phyloP scores from a whole-genome alignment of 139 green algal species.

The Chloropicon primus region DNA sequence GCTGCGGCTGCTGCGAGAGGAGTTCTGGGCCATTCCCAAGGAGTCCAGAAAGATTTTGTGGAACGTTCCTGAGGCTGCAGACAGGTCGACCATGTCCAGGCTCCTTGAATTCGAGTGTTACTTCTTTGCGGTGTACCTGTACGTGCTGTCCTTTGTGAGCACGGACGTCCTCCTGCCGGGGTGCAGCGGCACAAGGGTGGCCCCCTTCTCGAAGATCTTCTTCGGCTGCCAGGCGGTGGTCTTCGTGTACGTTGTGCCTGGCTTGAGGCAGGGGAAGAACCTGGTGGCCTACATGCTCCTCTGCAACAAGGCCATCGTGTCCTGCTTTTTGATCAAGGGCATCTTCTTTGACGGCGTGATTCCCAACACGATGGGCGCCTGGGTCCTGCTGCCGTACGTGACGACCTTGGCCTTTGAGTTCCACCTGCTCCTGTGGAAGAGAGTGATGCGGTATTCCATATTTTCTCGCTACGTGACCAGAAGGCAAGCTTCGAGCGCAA shows the following conservation, averaged over 20 bases:
- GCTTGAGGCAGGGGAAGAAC: background rate
- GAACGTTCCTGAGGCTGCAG: background rate
- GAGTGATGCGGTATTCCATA: background rate
- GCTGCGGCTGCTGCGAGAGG: background rate
- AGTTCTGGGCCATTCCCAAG: background rate
- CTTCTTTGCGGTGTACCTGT: background rate
- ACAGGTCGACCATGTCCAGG: background rate
- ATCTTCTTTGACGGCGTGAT: background rate
- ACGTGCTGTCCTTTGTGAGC: background rate
- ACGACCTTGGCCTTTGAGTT: background rate
- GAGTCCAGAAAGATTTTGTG: background rate
- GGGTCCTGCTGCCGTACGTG: background rate
- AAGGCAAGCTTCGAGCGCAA: background rate
- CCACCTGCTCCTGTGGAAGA: background rate
- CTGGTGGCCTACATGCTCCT: background rate
- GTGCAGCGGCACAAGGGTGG: background rate
- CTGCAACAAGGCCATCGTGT: background rate
- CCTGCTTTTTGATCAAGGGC: background rate
- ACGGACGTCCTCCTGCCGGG: background rate
- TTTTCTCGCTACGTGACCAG: background rate
- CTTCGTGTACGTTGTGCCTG: background rate
- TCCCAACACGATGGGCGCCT: background rate
- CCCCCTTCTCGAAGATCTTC: background rate
- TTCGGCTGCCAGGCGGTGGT: background rate
- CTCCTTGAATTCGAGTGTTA: background rate